Base-by-base conservation (phyloP, 1,284 basidiomycete species). In the Melampsora larici-populina region DNA sequence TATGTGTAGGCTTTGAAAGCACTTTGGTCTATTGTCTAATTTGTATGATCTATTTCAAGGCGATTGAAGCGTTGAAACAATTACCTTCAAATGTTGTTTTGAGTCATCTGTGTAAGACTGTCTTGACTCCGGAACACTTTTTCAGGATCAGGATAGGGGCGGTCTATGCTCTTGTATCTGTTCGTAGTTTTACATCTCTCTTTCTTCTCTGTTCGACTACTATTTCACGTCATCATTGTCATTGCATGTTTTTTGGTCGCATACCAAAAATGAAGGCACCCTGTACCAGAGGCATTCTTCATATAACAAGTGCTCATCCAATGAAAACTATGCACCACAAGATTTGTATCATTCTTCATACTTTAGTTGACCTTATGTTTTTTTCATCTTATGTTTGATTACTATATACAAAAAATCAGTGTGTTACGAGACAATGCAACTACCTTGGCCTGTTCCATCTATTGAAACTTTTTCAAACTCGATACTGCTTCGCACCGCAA, bases 71-170 rank as follows among this genome's bases (percentile, higher is more conserved):
- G 1, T 87, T 99, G 65, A 87, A 91, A 11, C 88, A 89, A 81
- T 90, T 91, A 82, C 92, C 93, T 0, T 93, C 91, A 4, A 88
- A 92, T 0, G 92, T 98, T 80, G 91, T 97, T 26, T 94, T 94
- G 43, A 96, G 93, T 79, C 86, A 92, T 36, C 87, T 99, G 73
- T 94, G 94, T 33, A 93, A 94, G 85, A 94, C 94, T 0, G 91
- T 97, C 5, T 87, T 99, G 33, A 95, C 98, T 29, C 90, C 91
- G 51, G 97, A 97, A 83, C 99, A 99, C 85, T 98, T 92, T 84
- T 97, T 92, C 84, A 91, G 95, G n/a, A 92, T 99, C 74, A 91
- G 97, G 13, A 94, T 93, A 84, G 97, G 97, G 85, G 97, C 97
- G 0, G 93, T 92, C 4, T 85, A 90, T 62, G 93, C 93, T 0